Percentiles rank a stretch among this genome's conserved stretches.
Conservation (phyloP, 768 basidiomycete genomes). For the Cystofilobasidium bisporidii region DNA sequence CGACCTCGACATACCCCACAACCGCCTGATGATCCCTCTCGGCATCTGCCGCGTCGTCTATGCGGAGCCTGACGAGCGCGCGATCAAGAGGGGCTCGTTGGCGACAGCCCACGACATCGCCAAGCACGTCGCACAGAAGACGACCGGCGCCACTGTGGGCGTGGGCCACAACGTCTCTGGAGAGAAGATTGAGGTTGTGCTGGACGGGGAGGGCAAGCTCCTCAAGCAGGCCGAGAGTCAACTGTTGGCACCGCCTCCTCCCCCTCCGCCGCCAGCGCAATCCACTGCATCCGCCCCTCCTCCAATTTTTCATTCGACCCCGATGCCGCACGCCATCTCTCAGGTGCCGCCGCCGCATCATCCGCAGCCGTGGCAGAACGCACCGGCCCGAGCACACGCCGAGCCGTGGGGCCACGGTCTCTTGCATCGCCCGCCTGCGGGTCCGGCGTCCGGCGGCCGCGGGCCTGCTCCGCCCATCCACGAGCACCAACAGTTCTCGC, state of each 20-base stretch:
- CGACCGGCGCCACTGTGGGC: conserved; percentile 59
- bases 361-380: not conserved
- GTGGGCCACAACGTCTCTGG: conserved; percentile 40
- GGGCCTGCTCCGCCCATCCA: too few relatives aligned
- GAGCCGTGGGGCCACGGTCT: too few relatives aligned
- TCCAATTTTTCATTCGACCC: not conserved
- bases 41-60: conserved; percentile 72
- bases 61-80: conserved; percentile 30
- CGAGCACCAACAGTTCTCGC: not conserved
- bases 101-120: conserved; percentile 54
- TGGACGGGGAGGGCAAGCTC: conserved; percentile 65
- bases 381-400: too few relatives aligned
- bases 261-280: not conserved
- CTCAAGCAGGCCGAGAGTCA: conserved; percentile 59
- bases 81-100: conserved; percentile 21
- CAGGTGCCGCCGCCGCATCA: not conserved
- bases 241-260: conserved; percentile 32
- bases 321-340: not conserved
- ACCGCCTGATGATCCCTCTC: conserved; percentile 64
- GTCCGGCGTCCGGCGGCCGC: too few relatives aligned
- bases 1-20: conserved; percentile 67
- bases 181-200: conserved; percentile 57
- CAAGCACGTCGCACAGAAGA: conserved; percentile 53
- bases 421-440: not conserved
- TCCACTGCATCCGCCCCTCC: not conserved